Percentiles rank a stretch among this genome's conserved stretches.
These are phyloP conservation scores for Cotoneaster glaucophyllus DNA, from an alignment of 306 rosid genomes.

Conservation along the genomic window DNA sequence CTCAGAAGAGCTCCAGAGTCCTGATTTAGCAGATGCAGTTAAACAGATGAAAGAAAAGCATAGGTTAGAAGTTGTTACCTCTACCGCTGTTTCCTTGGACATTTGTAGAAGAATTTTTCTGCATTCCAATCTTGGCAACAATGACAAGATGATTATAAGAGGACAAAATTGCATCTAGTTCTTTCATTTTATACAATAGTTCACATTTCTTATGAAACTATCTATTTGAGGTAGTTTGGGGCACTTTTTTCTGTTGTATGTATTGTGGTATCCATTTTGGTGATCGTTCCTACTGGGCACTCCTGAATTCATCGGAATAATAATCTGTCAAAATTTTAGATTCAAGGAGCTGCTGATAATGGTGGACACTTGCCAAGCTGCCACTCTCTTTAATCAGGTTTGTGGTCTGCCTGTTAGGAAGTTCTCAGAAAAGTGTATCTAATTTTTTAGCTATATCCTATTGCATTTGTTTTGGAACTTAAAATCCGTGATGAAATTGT, in stretches of 20 bases:
- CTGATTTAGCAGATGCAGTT: constrained; percentile 95
- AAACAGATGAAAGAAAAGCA: constrained; percentile 95
- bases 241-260: background rate
- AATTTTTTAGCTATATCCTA: background rate
- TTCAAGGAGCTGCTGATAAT: constrained; percentile 96
- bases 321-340: constrained; percentile 35
- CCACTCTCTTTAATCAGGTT: constrained; percentile 93
- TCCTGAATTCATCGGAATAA: constrained; percentile 19
- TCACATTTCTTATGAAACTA: background rate
- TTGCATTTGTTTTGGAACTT: background rate
- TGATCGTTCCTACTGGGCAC: background rate
- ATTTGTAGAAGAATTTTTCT: background rate
- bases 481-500: background rate
- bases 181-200: background rate
- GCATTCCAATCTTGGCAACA: background rate
- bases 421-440: background rate
- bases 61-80: constrained; percentile 40
- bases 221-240: background rate
- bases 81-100: background rate
- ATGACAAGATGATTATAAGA: background rate
- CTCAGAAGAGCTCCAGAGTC: constrained; percentile 98
- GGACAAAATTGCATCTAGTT: background rate
- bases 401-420: constrained; percentile 11
- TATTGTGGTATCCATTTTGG: background rate
- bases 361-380: constrained; percentile 99